Evolutionary conservation across 23 red algal species (phyloP), one percentile per base, ranked within the genome.

Genomic region (Porphyridium purpureum): DNA sequence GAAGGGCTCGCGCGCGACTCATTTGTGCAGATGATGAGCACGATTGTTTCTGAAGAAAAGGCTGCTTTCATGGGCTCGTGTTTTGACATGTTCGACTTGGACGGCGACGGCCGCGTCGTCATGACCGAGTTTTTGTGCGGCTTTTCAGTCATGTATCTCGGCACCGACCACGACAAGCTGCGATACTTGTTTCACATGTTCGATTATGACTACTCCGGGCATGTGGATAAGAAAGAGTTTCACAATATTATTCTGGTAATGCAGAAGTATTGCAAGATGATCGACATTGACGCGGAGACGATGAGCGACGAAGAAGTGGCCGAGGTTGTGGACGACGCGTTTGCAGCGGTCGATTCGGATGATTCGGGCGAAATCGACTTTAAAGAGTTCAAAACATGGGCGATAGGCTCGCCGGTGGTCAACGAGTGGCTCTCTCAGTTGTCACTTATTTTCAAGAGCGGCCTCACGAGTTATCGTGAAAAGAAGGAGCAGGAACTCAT

Each of bases 51-150:
- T n/a, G n/a, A n/a, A n/a, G 62, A 79, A n/a, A 46, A 66, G 21
- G 44, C 48, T n/a, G 44, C 58, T 11, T 35, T 79, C 20, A 54
- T 74, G 54, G 72, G 66, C 27, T 86, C 75, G 29, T 60, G 63
- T 33, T 72, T 70, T 49, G 63, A 58, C 23, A 54, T 90, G 19
- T 90, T 90, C 66, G 67, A 90, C 42, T 49, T 74, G 19, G 54
- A 67, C 41, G 64, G 59, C 35, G 62, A 64, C 25, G 65, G 69
- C 25, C 54, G 30, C 14, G 54, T 90, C 35, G 54, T 55, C 27
- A 31, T 90, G n/a, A 52, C 47, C 29, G 82, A 90, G 51, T 90
- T 90, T 38, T 67, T 90, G 29, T 57, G 66, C 52, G 72, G 82
- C 21, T 69, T 57, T 47, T 50, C 73, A 29, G 58, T 80, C 41